phyloP scores from a whole-genome alignment of 257 asterid genomes.

The Echium plantagineum region DNA sequence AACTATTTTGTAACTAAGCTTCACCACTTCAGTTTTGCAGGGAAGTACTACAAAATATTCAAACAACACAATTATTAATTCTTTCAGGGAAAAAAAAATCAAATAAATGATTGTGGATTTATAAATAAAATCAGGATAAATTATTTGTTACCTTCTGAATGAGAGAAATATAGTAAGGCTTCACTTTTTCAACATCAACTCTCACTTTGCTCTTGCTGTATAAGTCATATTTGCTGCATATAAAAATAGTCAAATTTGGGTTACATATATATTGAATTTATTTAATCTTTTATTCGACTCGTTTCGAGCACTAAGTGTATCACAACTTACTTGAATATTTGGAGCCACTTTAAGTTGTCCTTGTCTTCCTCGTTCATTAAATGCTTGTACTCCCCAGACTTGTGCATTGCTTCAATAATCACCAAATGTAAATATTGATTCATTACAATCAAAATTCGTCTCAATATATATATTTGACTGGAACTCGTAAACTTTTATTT shows the following conservation, averaged over 20 bases:
- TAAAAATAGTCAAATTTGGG: no score
- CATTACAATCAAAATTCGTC: background rate
- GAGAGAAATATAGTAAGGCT: conserved; percentile 71
- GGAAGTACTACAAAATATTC: conserved; percentile 35
- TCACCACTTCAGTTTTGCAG: conserved; percentile 46
- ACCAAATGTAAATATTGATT: no score
- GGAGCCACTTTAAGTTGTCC: conserved; percentile 62
- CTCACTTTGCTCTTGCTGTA: conserved; percentile 75
- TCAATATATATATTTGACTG: background rate
- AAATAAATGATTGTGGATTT: background rate
- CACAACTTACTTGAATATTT: conserved; percentile 41
- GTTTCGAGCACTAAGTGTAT: no score
- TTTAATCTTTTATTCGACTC: no score
- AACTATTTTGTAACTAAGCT: background rate
- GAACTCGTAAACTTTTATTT: background rate
- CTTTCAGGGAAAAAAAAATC: background rate
- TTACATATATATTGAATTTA: no score
- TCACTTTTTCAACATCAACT: conserved; percentile 55
- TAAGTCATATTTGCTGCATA: conserved; percentile 66
- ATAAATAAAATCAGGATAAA: no score
- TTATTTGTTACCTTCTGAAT: conserved; percentile 71
- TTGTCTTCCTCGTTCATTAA: conserved; percentile 62
- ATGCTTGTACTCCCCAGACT: conserved; percentile 52
- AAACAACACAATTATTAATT: background rate
- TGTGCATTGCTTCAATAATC: conserved; percentile 51